Conservation (phyloP, 2,329 filamentous ascomycete species). For the Podosphaera xanthii region DNA sequence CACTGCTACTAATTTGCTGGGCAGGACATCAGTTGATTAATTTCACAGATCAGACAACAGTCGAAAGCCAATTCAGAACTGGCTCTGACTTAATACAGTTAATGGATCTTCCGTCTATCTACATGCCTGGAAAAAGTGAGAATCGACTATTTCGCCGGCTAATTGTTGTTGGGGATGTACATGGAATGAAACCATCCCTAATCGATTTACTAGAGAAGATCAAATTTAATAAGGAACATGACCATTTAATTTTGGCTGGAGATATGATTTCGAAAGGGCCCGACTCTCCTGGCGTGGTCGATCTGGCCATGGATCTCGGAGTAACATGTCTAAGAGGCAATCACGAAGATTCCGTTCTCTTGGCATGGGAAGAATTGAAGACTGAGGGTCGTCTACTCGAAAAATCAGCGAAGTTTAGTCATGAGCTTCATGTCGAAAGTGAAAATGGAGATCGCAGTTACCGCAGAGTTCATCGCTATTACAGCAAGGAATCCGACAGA, state of each 20-base stretch:
- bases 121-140: conserved; percentile 15
- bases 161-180: conserved; percentile 74
- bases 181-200: conserved; percentile 57
- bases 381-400: conserved; percentile 2
- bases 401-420: conserved; percentile 2
- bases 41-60: not conserved
- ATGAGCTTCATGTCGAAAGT: conserved; percentile 13
- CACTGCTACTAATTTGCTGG: not conserved
- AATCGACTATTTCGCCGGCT: conserved; percentile 31
- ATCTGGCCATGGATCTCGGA: conserved; percentile 46
- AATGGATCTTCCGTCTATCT: conserved; percentile 11
- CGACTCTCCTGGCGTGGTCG: conserved; percentile 55
- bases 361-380: conserved; percentile 27
- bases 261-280: conserved; percentile 76
- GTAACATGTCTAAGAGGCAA: conserved; percentile 78
- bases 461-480: conserved; percentile 13
- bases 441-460: conserved; percentile 11
- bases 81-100: conserved; percentile 13
- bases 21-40: not conserved
- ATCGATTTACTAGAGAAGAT: conserved; percentile 42
- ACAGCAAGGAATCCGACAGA: conserved; percentile 4
- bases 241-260: conserved; percentile 56
- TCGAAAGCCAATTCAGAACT: not conserved
- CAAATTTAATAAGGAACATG: conserved; percentile 34
- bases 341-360: conserved; percentile 72